Evolutionary conservation across 805 yeast species (phyloP).

Genomic region (Suhomyces emberorum): DNA sequence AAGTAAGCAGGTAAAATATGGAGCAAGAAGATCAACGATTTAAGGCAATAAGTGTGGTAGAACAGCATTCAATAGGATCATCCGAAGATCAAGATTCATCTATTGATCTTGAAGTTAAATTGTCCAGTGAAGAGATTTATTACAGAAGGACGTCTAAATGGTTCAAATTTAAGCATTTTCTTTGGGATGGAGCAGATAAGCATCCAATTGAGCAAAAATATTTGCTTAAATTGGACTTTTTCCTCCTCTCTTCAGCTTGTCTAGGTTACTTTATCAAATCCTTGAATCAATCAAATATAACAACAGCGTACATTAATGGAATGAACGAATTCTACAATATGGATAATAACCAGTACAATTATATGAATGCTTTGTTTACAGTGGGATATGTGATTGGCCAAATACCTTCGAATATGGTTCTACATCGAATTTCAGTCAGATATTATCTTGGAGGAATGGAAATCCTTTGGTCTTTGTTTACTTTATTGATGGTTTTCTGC

Average conservation of each 20-base stretch:
- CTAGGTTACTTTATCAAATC: constrained; percentile 49
- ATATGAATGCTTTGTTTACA: constrained; percentile 43
- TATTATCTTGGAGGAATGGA: constrained; percentile 44
- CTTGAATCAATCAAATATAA: constrained; percentile 39
- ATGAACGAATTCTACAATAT: constrained; percentile 42
- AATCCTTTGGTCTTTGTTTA: constrained; percentile 42
- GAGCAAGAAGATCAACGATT: too few relatives aligned
- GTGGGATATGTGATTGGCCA: constrained; percentile 53
- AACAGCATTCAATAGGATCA: background rate
- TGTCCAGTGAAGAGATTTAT: constrained; percentile 18
- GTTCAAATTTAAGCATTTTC: constrained; percentile 22
- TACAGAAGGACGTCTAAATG: constrained; percentile 17
- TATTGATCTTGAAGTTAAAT: constrained; percentile 18
- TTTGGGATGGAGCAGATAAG: constrained; percentile 39
- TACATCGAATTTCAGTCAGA: constrained; percentile 42
- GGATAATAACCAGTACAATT: constrained; percentile 43
- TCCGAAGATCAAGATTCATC: constrained; percentile 12
- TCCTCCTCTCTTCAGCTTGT: constrained; percentile 39
- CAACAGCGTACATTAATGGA: constrained; percentile 47
- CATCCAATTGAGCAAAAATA: constrained; percentile 35
- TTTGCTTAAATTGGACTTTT: constrained; percentile 31
- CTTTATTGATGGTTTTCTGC: constrained; percentile 34
- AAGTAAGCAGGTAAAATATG: too few relatives aligned
- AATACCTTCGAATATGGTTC: constrained; percentile 44
- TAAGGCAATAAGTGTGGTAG: background rate